Evolutionary conservation across 1,284 basidiomycete genomes (phyloP), one percentile per base, ranked within the genome.

Genomic region (Fomes fomentarius): DNA sequence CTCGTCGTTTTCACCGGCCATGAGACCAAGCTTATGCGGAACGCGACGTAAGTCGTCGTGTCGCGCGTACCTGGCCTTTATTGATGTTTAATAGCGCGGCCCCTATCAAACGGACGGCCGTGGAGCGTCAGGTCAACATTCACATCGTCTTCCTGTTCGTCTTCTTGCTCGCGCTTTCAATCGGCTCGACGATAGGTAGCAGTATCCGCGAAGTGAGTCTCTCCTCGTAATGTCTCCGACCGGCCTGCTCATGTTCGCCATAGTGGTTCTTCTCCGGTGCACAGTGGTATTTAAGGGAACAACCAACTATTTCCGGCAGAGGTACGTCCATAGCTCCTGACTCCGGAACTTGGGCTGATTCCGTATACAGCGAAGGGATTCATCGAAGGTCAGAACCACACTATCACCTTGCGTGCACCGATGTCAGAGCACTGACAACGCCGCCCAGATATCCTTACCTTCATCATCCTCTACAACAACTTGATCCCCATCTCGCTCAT

Each of bases 381-480:
- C 69, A 79, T 91, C 44, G 91, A 94, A 82, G 90, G 90, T 50
- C 44, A 25, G 39, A n/a, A n/a, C n/a, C n/a, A n/a, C n/a, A n/a
- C n/a, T n/a, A 28, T 4, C 38, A n/a, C 7, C 33, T 9, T 10
- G 40, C 43, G 25, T 44, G 40, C 25, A 41, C 21, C 40, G 10
- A 45, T 64, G 31, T 63, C 56, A 14, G 25, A 19, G 21, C 10
- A 28, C 57, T 47, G 17, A 48, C 33, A 9, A 4, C n/a, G n/a
- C 41, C 12, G 25, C 21, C 35, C 62, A 89, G 96, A 98, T 71
- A 94, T 99, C 56, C 79, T 99, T 42, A 99, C 97, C 1, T 99
- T 98, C 76, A 94, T 99, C 74, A 98, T 99, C 70, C 82, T 98
- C 35, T 98, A 98, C 81, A 99, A 98, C 80, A 99, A 99, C 75